A percentile compares a stretch with the other conserved stretches of the same genome.
phyloP scores from a whole-genome alignment of 1,139 yeast species.

The Geotrichum klebahnii region DNA sequence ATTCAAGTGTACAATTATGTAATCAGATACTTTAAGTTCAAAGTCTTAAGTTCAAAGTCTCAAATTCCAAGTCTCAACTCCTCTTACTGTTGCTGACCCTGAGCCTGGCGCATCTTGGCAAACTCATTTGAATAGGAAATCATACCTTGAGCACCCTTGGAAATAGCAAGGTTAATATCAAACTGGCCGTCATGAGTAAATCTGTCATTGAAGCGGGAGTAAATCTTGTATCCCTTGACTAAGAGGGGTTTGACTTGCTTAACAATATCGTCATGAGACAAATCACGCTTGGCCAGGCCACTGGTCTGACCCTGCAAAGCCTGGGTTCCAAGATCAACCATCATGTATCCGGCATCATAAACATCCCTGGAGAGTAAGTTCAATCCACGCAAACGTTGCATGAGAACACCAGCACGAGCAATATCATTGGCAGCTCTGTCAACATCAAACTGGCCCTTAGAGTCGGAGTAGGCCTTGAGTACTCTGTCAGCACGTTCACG shows the following conservation, averaged over 20 bases:
- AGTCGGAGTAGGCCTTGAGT: constrained; percentile 3
- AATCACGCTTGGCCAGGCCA: constrained; percentile 1
- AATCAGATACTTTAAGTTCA: neutral
- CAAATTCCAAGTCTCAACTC: neutral
- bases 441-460: constrained; percentile 13
- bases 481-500: neutral
- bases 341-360: constrained; percentile 1
- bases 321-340: constrained; percentile 10
- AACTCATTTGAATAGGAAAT: neutral
- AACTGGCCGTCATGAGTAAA: constrained; percentile 5
- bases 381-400: constrained; percentile 3
- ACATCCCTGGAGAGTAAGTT: neutral
- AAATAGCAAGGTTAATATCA: constrained; percentile 1
- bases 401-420: neutral
- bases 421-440: constrained; percentile 11
- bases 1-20: neutral
- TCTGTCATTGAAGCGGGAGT: neutral
- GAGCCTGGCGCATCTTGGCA: neutral
- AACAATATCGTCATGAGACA: constrained; percentile 4
- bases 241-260: constrained; percentile 6
- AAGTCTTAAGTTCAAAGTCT: neutral
- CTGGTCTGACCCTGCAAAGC: neutral
- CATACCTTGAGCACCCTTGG: neutral
- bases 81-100: neutral
- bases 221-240: constrained; percentile 1